These are phyloP conservation scores for Aspergillus sclerotioniger DNA, from an alignment of 495 filamentous ascomycete genomes.

Conservation along the genomic window DNA sequence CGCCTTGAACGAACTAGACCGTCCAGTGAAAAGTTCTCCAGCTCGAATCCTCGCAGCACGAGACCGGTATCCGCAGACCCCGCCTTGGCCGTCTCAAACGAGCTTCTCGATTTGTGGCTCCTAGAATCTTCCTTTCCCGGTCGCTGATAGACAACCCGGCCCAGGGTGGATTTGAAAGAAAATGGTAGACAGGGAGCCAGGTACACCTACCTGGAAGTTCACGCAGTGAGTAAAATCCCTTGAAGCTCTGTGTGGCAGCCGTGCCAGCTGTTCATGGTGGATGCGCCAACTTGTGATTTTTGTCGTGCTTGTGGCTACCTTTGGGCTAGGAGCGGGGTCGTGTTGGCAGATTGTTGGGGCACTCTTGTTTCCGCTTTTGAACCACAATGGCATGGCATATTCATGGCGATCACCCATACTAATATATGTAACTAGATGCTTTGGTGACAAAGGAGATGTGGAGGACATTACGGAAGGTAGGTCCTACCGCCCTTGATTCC, in stretches of 20 bases:
- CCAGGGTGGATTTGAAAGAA: constrained; percentile 47
- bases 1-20: constrained; percentile 5
- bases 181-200: constrained; percentile 97
- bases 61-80: constrained; percentile 16
- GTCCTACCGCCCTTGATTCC: constrained; percentile 11
- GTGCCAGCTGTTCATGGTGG: not conserved
- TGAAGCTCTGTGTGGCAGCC: constrained; percentile 8
- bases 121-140: constrained; percentile 8
- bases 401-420: constrained; percentile 1
- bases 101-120: constrained; percentile 9
- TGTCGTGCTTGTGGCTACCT: not conserved
- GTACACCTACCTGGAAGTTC: constrained; percentile 98
- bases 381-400: not conserved
- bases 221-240: constrained; percentile 79
- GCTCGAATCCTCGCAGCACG: constrained; percentile 10
- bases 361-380: not conserved
- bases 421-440: constrained; percentile 65
- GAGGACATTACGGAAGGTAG: constrained; percentile 99
- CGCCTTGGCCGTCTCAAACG: constrained; percentile 12
- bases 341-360: not conserved
- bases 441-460: constrained; percentile 98
- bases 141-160: constrained; percentile 15
- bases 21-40: constrained; percentile 7
- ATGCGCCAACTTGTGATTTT: not conserved
- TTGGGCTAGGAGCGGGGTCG: not conserved